Evolutionary conservation across 2,329 filamentous ascomycete genomes (phyloP).

Genomic region (Lithohypha guttulata): DNA sequence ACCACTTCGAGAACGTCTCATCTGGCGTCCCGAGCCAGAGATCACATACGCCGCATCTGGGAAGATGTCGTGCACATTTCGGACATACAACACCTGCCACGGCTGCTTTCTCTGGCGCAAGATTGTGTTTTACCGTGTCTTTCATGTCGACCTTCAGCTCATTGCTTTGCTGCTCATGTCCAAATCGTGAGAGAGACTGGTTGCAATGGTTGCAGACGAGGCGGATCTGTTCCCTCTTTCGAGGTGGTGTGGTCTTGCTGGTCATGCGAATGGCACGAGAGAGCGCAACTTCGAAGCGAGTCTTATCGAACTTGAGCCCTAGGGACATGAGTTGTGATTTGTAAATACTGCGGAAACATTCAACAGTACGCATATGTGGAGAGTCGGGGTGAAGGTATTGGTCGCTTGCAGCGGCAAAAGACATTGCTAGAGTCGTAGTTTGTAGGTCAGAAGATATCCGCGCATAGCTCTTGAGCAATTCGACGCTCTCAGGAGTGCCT

Average conservation of each 20-base stretch:
- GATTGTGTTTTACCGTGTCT: conserved; percentile 15
- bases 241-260: conserved; percentile 38
- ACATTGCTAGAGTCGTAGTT: conserved; percentile 46
- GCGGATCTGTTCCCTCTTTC: conserved; percentile 43
- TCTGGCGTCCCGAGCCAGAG: conserved; percentile 51
- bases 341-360: conserved; percentile 52
- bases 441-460: conserved; percentile 50
- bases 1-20: conserved; percentile 31
- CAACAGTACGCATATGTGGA: conserved; percentile 46
- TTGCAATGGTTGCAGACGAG: conserved; percentile 53
- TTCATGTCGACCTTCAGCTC: conserved; percentile 24
- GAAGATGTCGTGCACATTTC: conserved; percentile 52
- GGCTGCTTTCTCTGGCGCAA: conserved; percentile 21
- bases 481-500: conserved; percentile 42
- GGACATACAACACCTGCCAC: conserved; percentile 45
- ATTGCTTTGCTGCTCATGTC: conserved; percentile 26
- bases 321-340: conserved; percentile 50
- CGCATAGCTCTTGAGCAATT: conserved; percentile 52
- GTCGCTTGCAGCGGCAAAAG: conserved; percentile 7
- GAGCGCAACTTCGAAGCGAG: conserved; percentile 49
- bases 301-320: conserved; percentile 50
- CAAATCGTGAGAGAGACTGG: conserved; percentile 41
- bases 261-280: conserved; percentile 37
- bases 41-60: conserved; percentile 51
- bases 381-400: conserved; percentile 43